phyloP scores from a whole-genome alignment of 2,329 filamentous ascomycete species.

The Ophiostoma sp. region DNA sequence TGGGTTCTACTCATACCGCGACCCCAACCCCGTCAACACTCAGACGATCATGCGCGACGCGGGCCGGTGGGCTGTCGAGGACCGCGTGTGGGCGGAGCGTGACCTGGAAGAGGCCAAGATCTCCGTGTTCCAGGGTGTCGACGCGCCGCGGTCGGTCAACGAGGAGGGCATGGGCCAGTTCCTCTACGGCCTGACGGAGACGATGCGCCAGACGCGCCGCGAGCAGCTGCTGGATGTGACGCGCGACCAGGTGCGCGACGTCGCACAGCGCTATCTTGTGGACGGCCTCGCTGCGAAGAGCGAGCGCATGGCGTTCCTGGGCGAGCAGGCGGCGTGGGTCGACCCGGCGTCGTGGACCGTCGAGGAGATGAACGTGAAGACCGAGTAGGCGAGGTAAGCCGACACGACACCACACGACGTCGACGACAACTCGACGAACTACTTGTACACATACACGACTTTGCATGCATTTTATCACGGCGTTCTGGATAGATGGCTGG shows the following conservation, averaged over 20 bases:
- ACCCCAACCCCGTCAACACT: constrained; percentile 88
- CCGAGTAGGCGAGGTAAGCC: constrained; percentile 26
- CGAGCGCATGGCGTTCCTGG: constrained; percentile 67
- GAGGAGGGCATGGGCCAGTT: constrained; percentile 84
- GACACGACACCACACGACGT: neutral
- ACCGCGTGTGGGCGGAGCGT: constrained; percentile 72
- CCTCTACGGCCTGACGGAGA: constrained; percentile 74
- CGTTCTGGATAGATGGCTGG: constrained; percentile 19
- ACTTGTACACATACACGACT: neutral
- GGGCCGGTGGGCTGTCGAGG: constrained; percentile 68
- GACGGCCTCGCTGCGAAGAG: constrained; percentile 55
- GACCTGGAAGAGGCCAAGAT: constrained; percentile 96
- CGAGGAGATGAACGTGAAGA: constrained; percentile 65
- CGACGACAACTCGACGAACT: neutral
- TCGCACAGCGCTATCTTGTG: constrained; percentile 76
- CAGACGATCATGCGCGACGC: constrained; percentile 77
- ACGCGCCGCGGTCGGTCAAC: constrained; percentile 82
- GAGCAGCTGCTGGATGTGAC: constrained; percentile 83
- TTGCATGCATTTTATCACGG: constrained; percentile 4
- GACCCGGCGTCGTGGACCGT: constrained; percentile 66
- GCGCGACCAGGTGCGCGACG: constrained; percentile 70
- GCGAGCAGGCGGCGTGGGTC: constrained; percentile 75
- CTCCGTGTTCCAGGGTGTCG: constrained; percentile 84
- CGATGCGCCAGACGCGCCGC: constrained; percentile 80
- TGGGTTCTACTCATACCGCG: constrained; percentile 93